Conservation (phyloP, 164 flowering plant genomes). For the Hamamelis virginiana region DNA sequence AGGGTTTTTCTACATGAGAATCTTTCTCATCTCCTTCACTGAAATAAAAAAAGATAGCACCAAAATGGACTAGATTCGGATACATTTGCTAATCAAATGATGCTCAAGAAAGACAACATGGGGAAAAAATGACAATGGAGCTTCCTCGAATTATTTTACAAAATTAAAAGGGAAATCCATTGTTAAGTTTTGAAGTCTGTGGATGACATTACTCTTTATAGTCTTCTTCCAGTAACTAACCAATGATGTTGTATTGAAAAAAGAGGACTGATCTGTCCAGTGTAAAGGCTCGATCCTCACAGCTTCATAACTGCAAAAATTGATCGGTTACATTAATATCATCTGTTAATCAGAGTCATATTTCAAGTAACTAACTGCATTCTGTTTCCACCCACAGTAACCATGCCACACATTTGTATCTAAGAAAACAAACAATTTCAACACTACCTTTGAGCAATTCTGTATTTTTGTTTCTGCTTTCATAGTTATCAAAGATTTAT, state of each 20-base stretch:
- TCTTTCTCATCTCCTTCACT: too few species aligned
- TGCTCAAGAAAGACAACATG: not conserved
- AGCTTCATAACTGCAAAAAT: not conserved
- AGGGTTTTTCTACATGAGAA: too few species aligned
- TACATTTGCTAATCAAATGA: not conserved
- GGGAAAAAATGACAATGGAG: not conserved
- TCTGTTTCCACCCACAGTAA: too few species aligned
- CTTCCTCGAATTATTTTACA: not conserved
- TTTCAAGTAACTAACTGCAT: not conserved
- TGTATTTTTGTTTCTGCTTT: not conserved
- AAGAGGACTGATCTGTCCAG: not conserved
- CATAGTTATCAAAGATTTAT: not conserved
- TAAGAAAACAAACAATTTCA: not conserved
- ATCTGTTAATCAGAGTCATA: not conserved
- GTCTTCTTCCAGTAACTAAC: not conserved
- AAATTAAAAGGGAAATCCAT: not conserved
- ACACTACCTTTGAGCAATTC: not conserved
- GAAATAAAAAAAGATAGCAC: not conserved
- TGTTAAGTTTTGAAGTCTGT: not conserved
- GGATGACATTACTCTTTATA: not conserved
- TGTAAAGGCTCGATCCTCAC: not conserved
- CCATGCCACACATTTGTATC: too few species aligned
- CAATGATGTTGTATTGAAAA: not conserved
- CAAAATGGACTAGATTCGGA: not conserved
- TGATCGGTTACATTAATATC: not conserved